A percentile compares a stretch with the other conserved stretches of the same genome.
Evolutionary conservation across 2,329 filamentous ascomycete species (phyloP).

Genomic region (Colletotrichum spinosum): DNA sequence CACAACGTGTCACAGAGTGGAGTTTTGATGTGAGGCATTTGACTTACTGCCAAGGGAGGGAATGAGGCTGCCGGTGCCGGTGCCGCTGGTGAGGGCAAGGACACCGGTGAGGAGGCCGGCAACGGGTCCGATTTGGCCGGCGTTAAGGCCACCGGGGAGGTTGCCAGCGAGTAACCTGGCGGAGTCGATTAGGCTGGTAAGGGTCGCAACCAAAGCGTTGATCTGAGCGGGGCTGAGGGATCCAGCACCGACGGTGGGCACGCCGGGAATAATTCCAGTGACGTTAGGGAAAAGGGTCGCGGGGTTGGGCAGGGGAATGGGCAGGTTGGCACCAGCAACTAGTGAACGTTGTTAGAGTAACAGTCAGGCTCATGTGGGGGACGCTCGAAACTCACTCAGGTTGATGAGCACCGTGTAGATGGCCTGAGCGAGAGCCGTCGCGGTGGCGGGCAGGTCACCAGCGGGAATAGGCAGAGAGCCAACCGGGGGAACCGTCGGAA

Average conservation of each 20-base stretch:
- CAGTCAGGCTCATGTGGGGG: not conserved
- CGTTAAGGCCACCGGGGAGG: slow-evolving; percentile 10
- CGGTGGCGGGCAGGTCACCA: not conserved
- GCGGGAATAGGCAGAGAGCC: not conserved
- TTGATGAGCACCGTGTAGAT: not conserved
- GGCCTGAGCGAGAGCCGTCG: not conserved
- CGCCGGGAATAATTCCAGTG: not conserved
- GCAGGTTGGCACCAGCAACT: not conserved
- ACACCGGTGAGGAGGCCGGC: not conserved
- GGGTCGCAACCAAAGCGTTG: not conserved
- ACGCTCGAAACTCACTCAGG: not conserved
- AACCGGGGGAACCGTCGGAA: not conserved
- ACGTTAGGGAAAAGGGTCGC: not conserved
- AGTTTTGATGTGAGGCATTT: not conserved
- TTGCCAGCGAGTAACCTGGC: not conserved
- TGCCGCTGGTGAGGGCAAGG: not conserved
- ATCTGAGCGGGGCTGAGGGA: not conserved
- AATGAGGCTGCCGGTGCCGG: not conserved
- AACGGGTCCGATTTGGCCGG: not conserved
- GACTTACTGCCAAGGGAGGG: slow-evolving; percentile 11
- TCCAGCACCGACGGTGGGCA: not conserved
- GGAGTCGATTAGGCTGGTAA: not conserved
- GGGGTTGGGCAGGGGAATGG: not conserved
- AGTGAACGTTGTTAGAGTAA: not conserved
- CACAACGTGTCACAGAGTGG: not conserved